A percentile compares a stretch with the other conserved stretches of the same genome.
Evolutionary conservation across 176 grass and related monocot species (phyloP).

Genomic region (Oryza glaberrima): DNA sequence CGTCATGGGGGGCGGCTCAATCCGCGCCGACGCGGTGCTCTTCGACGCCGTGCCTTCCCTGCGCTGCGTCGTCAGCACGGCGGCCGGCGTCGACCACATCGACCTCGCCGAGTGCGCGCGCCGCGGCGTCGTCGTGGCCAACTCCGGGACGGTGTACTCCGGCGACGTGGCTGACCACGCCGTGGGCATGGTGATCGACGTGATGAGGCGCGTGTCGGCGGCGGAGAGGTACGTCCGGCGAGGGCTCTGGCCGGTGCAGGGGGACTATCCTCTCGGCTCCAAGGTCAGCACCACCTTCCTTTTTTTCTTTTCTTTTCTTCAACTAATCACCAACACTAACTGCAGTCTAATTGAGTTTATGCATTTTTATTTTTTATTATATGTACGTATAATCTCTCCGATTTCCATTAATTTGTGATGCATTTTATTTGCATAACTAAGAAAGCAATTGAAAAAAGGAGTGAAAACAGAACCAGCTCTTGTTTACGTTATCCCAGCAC

Average conservation of each 20-base stretch:
- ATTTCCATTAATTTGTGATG: too few species aligned
- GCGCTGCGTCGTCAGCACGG: conserved; percentile 45
- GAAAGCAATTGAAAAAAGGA: too few species aligned
- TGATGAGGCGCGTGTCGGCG: conserved; percentile 44
- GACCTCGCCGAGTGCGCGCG: conserved; percentile 53
- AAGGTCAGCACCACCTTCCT: conserved; percentile 28
- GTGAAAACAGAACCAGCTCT: too few species aligned
- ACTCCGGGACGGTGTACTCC: conserved; percentile 46
- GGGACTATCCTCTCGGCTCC: conserved; percentile 39
- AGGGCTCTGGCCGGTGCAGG: conserved; percentile 30
- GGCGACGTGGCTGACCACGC: conserved; percentile 50
- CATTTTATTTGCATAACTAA: too few species aligned
- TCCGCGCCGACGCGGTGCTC: conserved; percentile 20
- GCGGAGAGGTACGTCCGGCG: conserved; percentile 32
- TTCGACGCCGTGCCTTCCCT: conserved; percentile 41
- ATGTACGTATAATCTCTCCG: too few species aligned
- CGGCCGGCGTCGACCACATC: conserved; percentile 54
- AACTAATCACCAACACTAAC: not conserved
- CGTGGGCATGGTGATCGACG: conserved; percentile 50
- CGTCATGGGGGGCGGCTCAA: not conserved
- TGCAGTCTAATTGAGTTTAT: not conserved
- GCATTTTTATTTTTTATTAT: too few species aligned
- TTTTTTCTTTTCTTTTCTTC: not conserved
- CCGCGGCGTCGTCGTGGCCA: conserved; percentile 50
- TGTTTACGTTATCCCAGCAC: too few species aligned